Base-by-base conservation (phyloP, 2,329 filamentous ascomycete genomes). In the Lachnellula subtilissima region DNA sequence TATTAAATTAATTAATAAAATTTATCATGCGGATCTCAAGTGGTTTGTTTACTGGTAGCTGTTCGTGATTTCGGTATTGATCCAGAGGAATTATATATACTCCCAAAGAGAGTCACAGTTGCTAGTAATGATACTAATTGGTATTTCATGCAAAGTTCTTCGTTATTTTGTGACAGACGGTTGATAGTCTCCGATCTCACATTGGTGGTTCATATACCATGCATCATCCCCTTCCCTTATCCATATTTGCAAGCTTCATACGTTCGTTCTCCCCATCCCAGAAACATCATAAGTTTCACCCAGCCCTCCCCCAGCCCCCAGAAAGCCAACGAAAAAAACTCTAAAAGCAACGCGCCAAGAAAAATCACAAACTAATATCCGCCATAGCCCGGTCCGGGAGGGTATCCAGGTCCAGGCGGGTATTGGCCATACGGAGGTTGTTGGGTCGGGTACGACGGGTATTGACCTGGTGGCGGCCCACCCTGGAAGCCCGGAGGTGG, bases 341-440 rank as follows among this genome's bases (percentile, higher is more conserved):
- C 5, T 23, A 25, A 45, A 45, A 14, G 42, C 42, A 45, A 45
- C 11, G 11, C 28, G 6, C 22, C 9, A 32, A 32, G 11, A 9
- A 32, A 28, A 32, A 32, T 32, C 28, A 32, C 28, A 32, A 11
- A 12, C 19, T 57, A 57, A 14, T 54, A 54, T 5, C 55, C 50
- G 39, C 43, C 47, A 48, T 53, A 54, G 11, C 51, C 58, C 28
- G 28, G 28, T 36, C 28, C 28, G 14, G 35, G 15, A 6, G 50
- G 54, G 23, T 56, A 57, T 11, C 48, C 51, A 14, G 23, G 45
- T 25, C 45, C 45, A 3, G 45, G 45, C 22, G 45, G 45, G 23
- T 48, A 48, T 22, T 49, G 52, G 4, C 58, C 56, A 49, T 58
- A 60, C 36, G 58, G 54, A 5, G 57, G 55, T 42, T 61, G 61